Conservation (phyloP, 148 eudicot genomes). For the Camellia sinensis region DNA sequence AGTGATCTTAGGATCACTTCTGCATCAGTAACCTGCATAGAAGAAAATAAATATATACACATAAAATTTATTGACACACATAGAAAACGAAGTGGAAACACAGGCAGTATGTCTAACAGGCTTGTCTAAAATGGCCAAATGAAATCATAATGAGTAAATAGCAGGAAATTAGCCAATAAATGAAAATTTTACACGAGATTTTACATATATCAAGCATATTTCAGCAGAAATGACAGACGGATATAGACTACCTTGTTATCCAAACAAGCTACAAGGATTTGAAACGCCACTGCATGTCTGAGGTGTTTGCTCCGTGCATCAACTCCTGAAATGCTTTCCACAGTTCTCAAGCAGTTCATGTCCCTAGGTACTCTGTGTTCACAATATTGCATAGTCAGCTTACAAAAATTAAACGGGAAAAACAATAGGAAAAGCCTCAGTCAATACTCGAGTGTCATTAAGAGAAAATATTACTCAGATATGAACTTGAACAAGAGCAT, state of each 20-base stretch:
- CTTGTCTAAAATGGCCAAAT: background rate
- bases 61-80: background rate
- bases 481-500: background rate
- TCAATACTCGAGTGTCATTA: background rate
- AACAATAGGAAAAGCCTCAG: background rate
- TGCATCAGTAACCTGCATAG: slow-evolving; percentile 46
- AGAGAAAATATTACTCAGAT: background rate
- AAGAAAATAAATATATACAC: background rate
- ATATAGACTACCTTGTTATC: slow-evolving; percentile 48
- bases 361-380: slow-evolving; percentile 64
- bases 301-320: slow-evolving; percentile 74
- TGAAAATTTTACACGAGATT: background rate
- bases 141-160: background rate
- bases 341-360: slow-evolving; percentile 61
- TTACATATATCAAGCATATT: background rate
- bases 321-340: slow-evolving; percentile 62
- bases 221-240: background rate
- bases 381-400: slow-evolving; percentile 9
- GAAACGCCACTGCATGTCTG: slow-evolving; percentile 54
- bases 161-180: background rate
- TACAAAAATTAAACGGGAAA: background rate
- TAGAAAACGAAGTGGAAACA: background rate
- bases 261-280: slow-evolving; percentile 57
- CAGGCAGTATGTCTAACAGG: background rate
- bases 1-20: slow-evolving; percentile 52